These are phyloP conservation scores for Smallanthus sonchifolius DNA, from an alignment of 129 eudicot genomes.

Conservation along the genomic window DNA sequence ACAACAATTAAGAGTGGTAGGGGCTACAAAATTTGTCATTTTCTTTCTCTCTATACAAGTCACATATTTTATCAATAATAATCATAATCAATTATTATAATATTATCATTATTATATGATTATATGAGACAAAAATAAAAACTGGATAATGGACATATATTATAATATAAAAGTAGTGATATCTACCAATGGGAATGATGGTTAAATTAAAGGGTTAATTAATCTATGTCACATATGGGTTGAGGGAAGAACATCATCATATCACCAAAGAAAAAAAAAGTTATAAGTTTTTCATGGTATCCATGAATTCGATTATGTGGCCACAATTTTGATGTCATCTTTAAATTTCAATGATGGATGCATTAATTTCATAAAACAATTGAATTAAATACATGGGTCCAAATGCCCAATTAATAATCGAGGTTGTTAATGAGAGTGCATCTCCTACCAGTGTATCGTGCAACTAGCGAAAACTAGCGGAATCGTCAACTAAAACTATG, in stretches of 20 bases:
- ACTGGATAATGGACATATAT: neutral
- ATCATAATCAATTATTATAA: neutral
- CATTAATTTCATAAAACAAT: conserved; percentile 10
- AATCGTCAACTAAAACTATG: too few species aligned
- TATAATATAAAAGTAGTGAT: neutral
- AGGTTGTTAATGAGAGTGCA: conserved; percentile 12
- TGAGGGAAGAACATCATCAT: conserved; percentile 20
- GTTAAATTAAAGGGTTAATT: conserved; percentile 7
- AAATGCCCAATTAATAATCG: conserved; percentile 15
- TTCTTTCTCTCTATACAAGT: neutral
- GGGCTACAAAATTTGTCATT: conserved; percentile 18
- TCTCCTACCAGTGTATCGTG: neutral
- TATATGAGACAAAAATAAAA: neutral
- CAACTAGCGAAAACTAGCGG: neutral
- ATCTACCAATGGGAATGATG: neutral
- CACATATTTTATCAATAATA: conserved; percentile 3
- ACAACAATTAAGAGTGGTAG: conserved; percentile 22
- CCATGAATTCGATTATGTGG: neutral
- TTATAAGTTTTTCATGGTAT: neutral
- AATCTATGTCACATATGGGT: neutral
- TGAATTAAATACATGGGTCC: conserved; percentile 19
- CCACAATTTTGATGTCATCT: conserved; percentile 17
- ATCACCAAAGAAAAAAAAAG: neutral
- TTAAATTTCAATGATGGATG: conserved; percentile 4
- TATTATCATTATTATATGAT: neutral